These are phyloP conservation scores for Plenodomus lindquistii DNA, from an alignment of 2,329 filamentous ascomycete species.

Conservation along the genomic window DNA sequence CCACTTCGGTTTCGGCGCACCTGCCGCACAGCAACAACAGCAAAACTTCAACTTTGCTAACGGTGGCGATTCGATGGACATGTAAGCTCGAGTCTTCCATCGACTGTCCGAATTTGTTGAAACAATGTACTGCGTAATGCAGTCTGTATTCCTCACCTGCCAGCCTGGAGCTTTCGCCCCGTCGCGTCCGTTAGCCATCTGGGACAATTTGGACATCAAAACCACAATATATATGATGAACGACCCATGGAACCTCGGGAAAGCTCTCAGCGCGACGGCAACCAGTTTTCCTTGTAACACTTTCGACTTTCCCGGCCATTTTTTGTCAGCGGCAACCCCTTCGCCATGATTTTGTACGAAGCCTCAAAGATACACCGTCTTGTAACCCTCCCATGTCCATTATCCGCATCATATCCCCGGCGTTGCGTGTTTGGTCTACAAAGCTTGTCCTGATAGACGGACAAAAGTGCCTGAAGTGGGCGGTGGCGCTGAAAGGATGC, in stretches of 20 bases:
- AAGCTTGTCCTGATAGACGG: constrained; percentile 15
- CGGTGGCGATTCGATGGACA: constrained; percentile 73
- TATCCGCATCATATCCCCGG: constrained; percentile 49
- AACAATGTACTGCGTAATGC: constrained; percentile 7
- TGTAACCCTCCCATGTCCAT: constrained; percentile 42
- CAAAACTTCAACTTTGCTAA: constrained; percentile 94
- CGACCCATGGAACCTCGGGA: constrained; percentile 9
- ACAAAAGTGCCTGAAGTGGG: not conserved
- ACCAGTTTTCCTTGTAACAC: constrained; percentile 27
- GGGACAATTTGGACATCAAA: constrained; percentile 19
- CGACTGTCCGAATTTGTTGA: constrained; percentile 11
- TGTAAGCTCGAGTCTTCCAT: constrained; percentile 54
- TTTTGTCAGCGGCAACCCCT: constrained; percentile 25
- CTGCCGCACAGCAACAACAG: constrained; percentile 62
- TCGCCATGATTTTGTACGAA: constrained; percentile 41
- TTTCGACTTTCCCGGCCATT: constrained; percentile 14
- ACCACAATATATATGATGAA: constrained; percentile 22
- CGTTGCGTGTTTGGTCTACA: constrained; percentile 40
- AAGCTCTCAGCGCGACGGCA: not conserved
- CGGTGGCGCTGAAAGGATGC: constrained; percentile 11
- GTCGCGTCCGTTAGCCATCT: constrained; percentile 13
- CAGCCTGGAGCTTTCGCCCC: constrained; percentile 11
- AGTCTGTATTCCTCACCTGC: constrained; percentile 6
- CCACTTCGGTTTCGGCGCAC: constrained; percentile 77
- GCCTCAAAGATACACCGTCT: constrained; percentile 49